Evolutionary conservation across 2,329 filamentous ascomycete genomes (phyloP), one percentile per base, ranked within the genome.

Genomic region (Phyllosticta paracitricarpa): DNA sequence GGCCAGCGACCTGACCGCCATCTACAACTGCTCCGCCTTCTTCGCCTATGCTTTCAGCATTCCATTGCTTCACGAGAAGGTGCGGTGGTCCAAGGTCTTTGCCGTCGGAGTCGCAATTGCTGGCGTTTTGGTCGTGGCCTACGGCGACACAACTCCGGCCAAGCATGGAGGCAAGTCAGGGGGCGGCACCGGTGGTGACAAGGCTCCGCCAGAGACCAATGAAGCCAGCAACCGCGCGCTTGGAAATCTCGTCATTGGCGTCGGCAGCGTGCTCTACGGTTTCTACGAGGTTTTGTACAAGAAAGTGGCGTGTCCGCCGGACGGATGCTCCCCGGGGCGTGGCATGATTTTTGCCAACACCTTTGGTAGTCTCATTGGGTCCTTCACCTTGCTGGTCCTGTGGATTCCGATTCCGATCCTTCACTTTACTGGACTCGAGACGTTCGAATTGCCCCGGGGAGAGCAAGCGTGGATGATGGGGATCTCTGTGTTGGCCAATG

Each of bases 1-100:
- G 3, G 89, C 94, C 2, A 91, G 89, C 66, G 94, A 99, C 74
- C 77, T 99, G 68, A 99, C 94, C 0, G 94, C 94, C 59, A 99
- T 99, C 68, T 99, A 99, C 82, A 99, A 99, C 77, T 99, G 94
- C 80, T 96, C 90, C 59, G 93, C 94, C 62, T 99, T 99, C 76
- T 99, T 99, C 73, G 94, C 94, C 56, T 99, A 99, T 72, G 93
- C 90, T 12, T 99, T 99, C 72, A 95, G 89, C 54, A 91, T 99
- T 54, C 91, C 92, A 0, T 76, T 99, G 19, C 80, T 99, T 2
- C 86, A 89, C 62, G 94, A 99, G 74, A 90, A 88, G 66, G 77
- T 97, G 12, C 86, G 90, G 24, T 76, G 87, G 48, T 90, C 90
- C 76, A 99, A 99, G 78, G 86, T 91, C 28, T 72, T 95, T 57